Conservation (phyloP, 2,329 filamentous ascomycete genomes). For the Colletotrichum sp. region DNA sequence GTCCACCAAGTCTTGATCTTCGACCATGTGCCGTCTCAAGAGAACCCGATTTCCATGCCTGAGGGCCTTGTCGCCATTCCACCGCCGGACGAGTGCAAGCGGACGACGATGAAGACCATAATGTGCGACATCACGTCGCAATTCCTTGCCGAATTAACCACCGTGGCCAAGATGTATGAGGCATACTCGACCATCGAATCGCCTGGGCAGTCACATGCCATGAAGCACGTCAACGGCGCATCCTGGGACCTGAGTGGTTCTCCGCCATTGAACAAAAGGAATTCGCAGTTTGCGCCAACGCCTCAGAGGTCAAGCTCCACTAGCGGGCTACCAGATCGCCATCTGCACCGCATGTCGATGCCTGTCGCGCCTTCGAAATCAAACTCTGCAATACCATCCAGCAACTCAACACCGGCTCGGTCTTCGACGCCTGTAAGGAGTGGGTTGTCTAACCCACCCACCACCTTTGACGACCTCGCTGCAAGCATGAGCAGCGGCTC, state of each 20-base stretch:
- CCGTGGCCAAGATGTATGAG: conserved; percentile 75
- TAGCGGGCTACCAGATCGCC: conserved; percentile 60
- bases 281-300: conserved; percentile 58
- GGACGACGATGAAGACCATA: conserved; percentile 81
- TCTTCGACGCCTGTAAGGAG: conserved; percentile 58
- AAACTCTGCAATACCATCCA: conserved; percentile 46
- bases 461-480: conserved; percentile 53
- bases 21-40: conserved; percentile 63
- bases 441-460: conserved; percentile 52
- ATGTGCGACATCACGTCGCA: conserved; percentile 81
- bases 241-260: conserved; percentile 47
- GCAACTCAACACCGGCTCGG: conserved; percentile 50
- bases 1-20: conserved; percentile 83
- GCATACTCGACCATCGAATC: conserved; percentile 79
- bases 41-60: conserved; percentile 59
- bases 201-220: conserved; percentile 59
- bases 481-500: conserved; percentile 38
- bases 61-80: conserved; percentile 77
- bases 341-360: conserved; percentile 80
- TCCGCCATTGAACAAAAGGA: conserved; percentile 49
- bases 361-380: conserved; percentile 65
- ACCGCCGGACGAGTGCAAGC: conserved; percentile 68
- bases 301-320: conserved; percentile 60
- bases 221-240: conserved; percentile 45
- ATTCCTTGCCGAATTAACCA: conserved; percentile 77